Conservation (phyloP, 2,329 filamentous ascomycete genomes). For the Paraconiothyrium brasiliense region DNA sequence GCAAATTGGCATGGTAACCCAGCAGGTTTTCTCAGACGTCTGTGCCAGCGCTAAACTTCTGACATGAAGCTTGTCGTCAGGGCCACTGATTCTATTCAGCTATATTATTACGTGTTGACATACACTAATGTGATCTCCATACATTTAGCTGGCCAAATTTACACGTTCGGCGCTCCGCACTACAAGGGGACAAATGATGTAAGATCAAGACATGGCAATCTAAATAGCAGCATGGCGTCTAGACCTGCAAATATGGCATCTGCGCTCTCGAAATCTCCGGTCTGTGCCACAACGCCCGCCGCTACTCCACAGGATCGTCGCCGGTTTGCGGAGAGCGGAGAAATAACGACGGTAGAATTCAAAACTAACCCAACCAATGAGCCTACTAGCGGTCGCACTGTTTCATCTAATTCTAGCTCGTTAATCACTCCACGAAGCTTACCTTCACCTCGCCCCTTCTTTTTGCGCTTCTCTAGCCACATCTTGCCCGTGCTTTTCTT, state of each 20-base stretch:
- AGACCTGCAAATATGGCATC: neutral
- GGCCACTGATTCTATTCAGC: neutral
- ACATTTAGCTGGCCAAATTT: neutral
- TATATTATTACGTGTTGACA: neutral
- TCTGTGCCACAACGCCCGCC: neutral
- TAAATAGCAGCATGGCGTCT: neutral
- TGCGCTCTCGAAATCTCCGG: slow-evolving; percentile 2
- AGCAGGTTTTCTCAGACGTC: neutral
- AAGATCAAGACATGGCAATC: neutral
- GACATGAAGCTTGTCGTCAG: neutral
- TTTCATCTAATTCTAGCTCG: slow-evolving; percentile 9
- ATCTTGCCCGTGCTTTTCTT: neutral
- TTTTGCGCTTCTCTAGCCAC: neutral
- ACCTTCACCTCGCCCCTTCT: neutral
- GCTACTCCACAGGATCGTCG: slow-evolving; percentile 5
- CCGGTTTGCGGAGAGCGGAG: slow-evolving; percentile 11
- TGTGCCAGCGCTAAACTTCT: neutral
- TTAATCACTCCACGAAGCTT: slow-evolving; percentile 7
- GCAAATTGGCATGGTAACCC: neutral
- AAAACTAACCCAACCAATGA: slow-evolving; percentile 6
- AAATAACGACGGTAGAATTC: slow-evolving; percentile 12
- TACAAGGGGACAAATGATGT: neutral
- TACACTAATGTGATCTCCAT: neutral
- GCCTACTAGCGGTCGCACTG: neutral
- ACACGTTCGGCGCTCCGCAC: neutral